Conservation (phyloP, 1,139 yeast genomes). For the Saccharomycopsis crataegensis region DNA sequence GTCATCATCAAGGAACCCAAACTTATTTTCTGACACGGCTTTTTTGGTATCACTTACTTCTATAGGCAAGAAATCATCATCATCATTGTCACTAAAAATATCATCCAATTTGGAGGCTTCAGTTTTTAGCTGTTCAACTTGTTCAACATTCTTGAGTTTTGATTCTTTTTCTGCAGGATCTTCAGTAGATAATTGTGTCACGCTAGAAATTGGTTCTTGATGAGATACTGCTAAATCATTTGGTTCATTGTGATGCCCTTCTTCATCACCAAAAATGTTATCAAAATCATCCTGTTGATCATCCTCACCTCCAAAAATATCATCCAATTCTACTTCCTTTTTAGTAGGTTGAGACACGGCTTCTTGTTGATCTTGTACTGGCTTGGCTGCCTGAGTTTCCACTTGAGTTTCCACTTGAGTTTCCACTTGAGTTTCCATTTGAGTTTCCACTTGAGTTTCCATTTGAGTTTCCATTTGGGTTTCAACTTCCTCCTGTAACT, state of each 20-base stretch:
- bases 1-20: conserved; percentile 5
- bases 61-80: not conserved
- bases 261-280: not conserved
- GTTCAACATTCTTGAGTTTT: not conserved
- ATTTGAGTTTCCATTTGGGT: not conserved
- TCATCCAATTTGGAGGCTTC: conserved; percentile 7
- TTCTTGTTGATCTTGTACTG: not conserved
- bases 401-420: not conserved
- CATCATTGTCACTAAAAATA: conserved; percentile 13
- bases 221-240: too few relatives aligned
- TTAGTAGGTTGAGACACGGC: not conserved
- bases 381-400: not conserved
- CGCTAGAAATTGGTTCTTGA: too few relatives aligned
- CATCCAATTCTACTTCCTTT: not conserved
- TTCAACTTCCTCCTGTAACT: too few relatives aligned
- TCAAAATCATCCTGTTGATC: not conserved
- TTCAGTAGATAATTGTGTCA: too few relatives aligned
- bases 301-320: not conserved
- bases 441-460: not conserved
- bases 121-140: not conserved
- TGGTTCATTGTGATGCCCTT: too few relatives aligned
- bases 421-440: not conserved
- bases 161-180: not conserved
- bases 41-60: not conserved
- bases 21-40: not conserved